Conservation (phyloP, 2,329 filamentous ascomycete genomes). For the Ophiostoma quercus region DNA sequence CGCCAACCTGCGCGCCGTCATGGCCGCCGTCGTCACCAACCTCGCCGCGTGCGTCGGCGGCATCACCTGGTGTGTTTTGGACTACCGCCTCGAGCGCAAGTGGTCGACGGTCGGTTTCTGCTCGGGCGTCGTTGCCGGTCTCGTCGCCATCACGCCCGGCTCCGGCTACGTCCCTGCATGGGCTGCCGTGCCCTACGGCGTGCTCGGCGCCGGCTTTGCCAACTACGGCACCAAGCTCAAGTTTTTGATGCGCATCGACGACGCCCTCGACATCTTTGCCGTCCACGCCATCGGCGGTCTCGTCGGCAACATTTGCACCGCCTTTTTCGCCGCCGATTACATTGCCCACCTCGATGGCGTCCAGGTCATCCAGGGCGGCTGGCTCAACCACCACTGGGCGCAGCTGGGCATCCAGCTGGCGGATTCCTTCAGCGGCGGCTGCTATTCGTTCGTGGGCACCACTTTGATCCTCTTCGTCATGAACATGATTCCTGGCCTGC, state of each 20-base stretch:
- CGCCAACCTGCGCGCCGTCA: conserved; percentile 77
- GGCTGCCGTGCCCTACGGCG: conserved; percentile 74
- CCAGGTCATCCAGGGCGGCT: conserved; percentile 65
- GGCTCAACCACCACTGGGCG: conserved; percentile 77
- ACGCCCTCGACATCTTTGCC: conserved; percentile 83
- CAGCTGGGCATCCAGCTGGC: conserved; percentile 80
- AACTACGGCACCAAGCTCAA: conserved; percentile 95
- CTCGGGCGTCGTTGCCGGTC: conserved; percentile 78
- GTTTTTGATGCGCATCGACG: conserved; percentile 73
- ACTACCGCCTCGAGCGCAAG: conserved; percentile 83
- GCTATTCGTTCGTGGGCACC: conserved; percentile 73
- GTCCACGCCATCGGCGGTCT: conserved; percentile 74
- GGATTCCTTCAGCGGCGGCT: conserved; percentile 68
- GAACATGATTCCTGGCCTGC: conserved; percentile 70
- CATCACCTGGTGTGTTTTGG: conserved; percentile 82
- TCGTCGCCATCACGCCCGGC: conserved; percentile 83
- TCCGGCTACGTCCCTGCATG: conserved; percentile 80
- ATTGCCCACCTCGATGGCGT: conserved; percentile 76
- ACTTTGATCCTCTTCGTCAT: conserved; percentile 75
- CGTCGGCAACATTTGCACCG: conserved; percentile 73
- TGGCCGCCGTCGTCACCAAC: conserved; percentile 83
- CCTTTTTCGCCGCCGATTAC: conserved; percentile 78
- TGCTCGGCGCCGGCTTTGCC: conserved; percentile 69
- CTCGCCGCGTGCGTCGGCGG: conserved; percentile 77
- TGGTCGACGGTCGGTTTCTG: conserved; percentile 94